Base-by-base conservation (phyloP, 208 protist species). In the Trypanosoma scelopori region DNA sequence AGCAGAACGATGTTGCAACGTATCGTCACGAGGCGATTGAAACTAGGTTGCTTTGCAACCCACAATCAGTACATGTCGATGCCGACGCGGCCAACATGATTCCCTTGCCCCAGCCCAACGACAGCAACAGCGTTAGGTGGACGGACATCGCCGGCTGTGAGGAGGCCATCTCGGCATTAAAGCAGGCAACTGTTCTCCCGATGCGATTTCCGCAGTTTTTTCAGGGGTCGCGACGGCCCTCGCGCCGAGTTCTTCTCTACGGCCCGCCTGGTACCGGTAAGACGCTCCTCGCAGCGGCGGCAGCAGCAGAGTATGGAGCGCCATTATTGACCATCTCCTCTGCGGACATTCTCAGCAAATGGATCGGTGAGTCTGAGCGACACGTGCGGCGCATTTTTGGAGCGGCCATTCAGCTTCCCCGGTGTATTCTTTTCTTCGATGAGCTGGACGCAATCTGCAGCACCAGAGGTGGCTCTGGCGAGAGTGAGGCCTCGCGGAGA, bases 161-260 rank as follows among this genome's bases (percentile, higher is more conserved):
- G 13, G 80, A 84, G 7, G 99, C 98, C 55, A 98, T 99, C 61
- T 52, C 89, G 39, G 87, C 96, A 3, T 81, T 99, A 16, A 88
- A 98, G 53, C 98, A 99, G 67, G 97, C 97, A 20, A 97, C 98
- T 1, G 94, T 99, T 28, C 72, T 99, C 15, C 99, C 99, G 1
- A 71, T 92, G 32, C 91, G 82, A 60, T 98, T 98, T 65, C 98
- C 98, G 12, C 85, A 98, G 7, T 81, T 99, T 43, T 99, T 99
- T 78, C 79, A 68, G 7, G 97, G 95, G 41, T 84, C 87, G 6
- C 74, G 95, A 39, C 87, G 82, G 18, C 90, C 93, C 22, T 97
- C 97, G 85, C 77, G 78, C 25, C 93, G 67, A n/a, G 52, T 98
- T 64, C 72, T 98, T 0, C 74, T 98, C 5, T 98, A 95, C 71